A percentile compares a stretch with the other conserved stretches of the same genome.
These are phyloP conservation scores for Xylaria polymorpha DNA, from an alignment of 2,329 filamentous ascomycete species.

Conservation along the genomic window DNA sequence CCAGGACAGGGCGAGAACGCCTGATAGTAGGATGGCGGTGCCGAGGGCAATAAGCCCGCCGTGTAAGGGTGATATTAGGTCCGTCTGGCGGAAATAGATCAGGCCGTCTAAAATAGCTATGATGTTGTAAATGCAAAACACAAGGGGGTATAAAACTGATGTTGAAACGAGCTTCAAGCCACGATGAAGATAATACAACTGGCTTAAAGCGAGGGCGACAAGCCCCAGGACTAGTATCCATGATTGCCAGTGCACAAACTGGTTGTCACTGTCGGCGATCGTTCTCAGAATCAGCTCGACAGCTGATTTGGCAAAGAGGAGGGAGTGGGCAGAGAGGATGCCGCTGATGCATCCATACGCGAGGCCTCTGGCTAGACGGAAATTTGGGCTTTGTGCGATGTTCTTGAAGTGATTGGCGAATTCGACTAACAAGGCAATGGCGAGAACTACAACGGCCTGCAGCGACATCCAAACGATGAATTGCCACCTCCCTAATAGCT, in stretches of 20 bases:
- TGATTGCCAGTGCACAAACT: conserved; percentile 95
- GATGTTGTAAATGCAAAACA: conserved; percentile 99
- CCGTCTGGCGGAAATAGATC: conserved; percentile 94
- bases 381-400: conserved; percentile 69
- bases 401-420: conserved; percentile 63
- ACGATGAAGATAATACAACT: conserved; percentile 94
- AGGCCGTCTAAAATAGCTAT: conserved; percentile 96
- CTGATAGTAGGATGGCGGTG: conserved; percentile 84
- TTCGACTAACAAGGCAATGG: conserved; percentile 73
- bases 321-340: conserved; percentile 90
- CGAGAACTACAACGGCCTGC: conserved; percentile 77
- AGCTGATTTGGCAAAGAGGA: conserved; percentile 94
- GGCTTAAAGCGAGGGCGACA: conserved; percentile 82
- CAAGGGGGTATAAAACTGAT: conserved; percentile 93
- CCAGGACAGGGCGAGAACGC: conserved; percentile 94
- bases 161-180: conserved; percentile 96
- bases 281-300: conserved; percentile 93
- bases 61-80: conserved; percentile 78
- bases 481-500: conserved; percentile 75
- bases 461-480: conserved; percentile 92
- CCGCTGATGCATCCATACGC: conserved; percentile 91
- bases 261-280: conserved; percentile 84
- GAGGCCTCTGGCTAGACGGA: conserved; percentile 83
- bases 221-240: conserved; percentile 91
- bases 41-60: conserved; percentile 87